Base-by-base conservation (phyloP, 352 stramenopile genomes). In the Hyaloperonospora arabidopsidis region DNA sequence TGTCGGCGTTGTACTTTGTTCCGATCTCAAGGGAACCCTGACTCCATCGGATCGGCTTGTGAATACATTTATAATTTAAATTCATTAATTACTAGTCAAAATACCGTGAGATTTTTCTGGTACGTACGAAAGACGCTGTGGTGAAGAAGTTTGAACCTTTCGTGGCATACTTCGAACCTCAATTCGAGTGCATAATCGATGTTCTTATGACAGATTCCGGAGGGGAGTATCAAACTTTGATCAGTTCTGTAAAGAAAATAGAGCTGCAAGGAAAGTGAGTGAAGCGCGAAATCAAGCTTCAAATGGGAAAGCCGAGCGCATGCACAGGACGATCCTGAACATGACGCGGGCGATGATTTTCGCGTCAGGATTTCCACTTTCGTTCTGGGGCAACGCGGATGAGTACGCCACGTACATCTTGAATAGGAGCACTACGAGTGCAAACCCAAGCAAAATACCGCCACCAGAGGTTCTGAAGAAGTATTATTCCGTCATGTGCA, bases 371-470 rank as follows among this genome's bases (percentile, higher is more conserved):
- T 19, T 72, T 0, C 40, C 54, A 10, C 46, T 76, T 0, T 35
- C 15, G 5, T 66, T 67, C 45, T 72, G 63, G 59, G 55, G 63
- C 1, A 44, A 71, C 18, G 62, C 67, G 0, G 56, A 36, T 2
- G 44, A 67, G 25, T 67, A 69, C 23, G 59, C 54, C 0, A 44
- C 47, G 1, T 69, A 70, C 28, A 49, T 72, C 0, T 35, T 71
- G 15, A 76, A 67, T 18, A 15, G 62, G 2, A 64, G 53, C 28
- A 51, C 54, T 2, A 71, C 45, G 6, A 51, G 39, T 0, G 23
- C 47, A 0, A 75, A 75, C 11, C 40, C 23, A 18, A 11, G 25
- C 29, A 2, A 5, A 5, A n/a, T 23, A 39, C 49, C 38, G 39
- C 45, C 59, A n/a, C n/a, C n/a, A n/a, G n/a, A n/a, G n/a, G n/a